These are phyloP conservation scores for Bremia lactucae DNA, from an alignment of 352 stramenopile species.

Conservation along the genomic window DNA sequence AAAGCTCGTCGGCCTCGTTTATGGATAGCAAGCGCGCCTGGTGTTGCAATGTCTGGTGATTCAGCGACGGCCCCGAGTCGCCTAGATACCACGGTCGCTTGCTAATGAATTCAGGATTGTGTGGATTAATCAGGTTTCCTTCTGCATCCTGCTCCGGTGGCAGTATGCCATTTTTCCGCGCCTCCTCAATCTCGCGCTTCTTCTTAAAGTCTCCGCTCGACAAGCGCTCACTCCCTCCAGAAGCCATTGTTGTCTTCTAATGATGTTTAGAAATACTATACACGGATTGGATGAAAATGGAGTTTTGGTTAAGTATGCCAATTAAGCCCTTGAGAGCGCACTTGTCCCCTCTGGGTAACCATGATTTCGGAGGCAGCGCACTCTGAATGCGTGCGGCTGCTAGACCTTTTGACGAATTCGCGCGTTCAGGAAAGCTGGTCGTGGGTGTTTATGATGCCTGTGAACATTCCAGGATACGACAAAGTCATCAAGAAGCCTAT, in stretches of 20 bases:
- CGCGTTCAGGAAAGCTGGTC: slow-evolving; percentile 80
- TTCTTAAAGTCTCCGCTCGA: slow-evolving; percentile 77
- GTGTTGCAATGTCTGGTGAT: slow-evolving; percentile 90
- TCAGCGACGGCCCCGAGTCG: slow-evolving; percentile 87
- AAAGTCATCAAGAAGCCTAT: slow-evolving; percentile 75
- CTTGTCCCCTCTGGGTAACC: slow-evolving; percentile 3
- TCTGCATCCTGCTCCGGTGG: slow-evolving; percentile 83
- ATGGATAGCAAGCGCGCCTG: slow-evolving; percentile 86
- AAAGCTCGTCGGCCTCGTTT: slow-evolving; percentile 82
- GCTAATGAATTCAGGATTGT: slow-evolving; percentile 99
- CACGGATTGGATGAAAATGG: slow-evolving; percentile 5
- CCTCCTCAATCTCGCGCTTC: slow-evolving; percentile 85
- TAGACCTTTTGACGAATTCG: slow-evolving; percentile 71
- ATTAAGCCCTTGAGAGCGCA: no score
- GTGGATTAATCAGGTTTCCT: slow-evolving; percentile 97
- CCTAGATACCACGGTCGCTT: slow-evolving; percentile 98
- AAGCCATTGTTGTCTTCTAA: slow-evolving; percentile 31
- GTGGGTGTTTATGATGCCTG: slow-evolving; percentile 77
- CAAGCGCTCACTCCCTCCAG: slow-evolving; percentile 52
- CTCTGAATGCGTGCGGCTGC: slow-evolving; percentile 68
- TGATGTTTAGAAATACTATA: background rate
- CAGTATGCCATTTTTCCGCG: slow-evolving; percentile 81
- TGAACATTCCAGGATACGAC: slow-evolving; percentile 60
- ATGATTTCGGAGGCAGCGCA: slow-evolving; percentile 72
- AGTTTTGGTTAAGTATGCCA: background rate